Base-by-base conservation (phyloP, 225 moss, liverwort and hornwort species). In the Anthoceros angustus region DNA sequence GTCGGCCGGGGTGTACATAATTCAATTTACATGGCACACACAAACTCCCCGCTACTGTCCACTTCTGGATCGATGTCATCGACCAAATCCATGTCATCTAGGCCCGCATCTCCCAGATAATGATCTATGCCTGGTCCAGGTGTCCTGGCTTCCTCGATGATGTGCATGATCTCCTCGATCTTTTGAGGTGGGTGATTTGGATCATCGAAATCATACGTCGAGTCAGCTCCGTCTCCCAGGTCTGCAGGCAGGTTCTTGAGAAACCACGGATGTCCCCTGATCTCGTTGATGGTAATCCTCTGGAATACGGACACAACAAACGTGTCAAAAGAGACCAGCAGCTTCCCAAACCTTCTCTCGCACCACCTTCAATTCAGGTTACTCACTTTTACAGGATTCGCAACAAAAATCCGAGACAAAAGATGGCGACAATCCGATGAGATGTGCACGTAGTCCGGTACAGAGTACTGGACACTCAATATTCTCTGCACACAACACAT, bases 41-140 rank as follows among this genome's bases (percentile, higher is more conserved):
- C 95, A 61, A 98, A 98, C 73, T 98, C 95, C 64, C 95, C 95
- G 71, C 95, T 98, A 62, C 95, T 92, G 15, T 87, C 87, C 12
- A 86, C 66, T 67, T 94, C 84, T 0, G 84, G 84, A 65, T 85
- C 84, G n/a, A 50, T 78, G 66, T 81, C 94, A 61, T 66, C 82
- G 42, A 88, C 95, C 71, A 88, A 61, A 45, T 92, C 88, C 91
- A 98, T 83, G 45, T 98, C 95, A 68, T 92, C 95, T 39, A 45
- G 8, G 6, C 71, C 85, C 26, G 74, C 69, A 42, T 87, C 86
- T 2, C 84, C 88, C 42, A 87, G 85, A 62, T 69, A 83, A 39
- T 78, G 24, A 50, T 80, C 82, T 65, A 76, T 50, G n/a, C 73
- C 71, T 16, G 66, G 2, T 11, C 90, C 90, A 42, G 77, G 63